These are phyloP conservation scores for Allium sativum DNA, from an alignment of 106 monocot species.

Conservation along the genomic window DNA sequence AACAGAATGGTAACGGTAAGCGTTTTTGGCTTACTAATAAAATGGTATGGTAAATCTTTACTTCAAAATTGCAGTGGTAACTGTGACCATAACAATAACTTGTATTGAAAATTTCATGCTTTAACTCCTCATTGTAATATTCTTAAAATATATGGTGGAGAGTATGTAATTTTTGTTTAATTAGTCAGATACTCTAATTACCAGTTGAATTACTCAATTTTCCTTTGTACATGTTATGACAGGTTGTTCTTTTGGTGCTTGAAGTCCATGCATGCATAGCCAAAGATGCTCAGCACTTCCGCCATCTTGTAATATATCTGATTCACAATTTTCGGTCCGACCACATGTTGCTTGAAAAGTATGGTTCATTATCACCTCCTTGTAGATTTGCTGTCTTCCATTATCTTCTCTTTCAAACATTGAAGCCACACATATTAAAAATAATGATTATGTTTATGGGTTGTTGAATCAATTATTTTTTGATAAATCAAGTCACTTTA, in stretches of 20 bases:
- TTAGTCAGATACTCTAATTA: too few species aligned
- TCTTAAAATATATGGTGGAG: too few species aligned
- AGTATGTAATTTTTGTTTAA: too few species aligned
- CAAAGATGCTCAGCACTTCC: slow-evolving; percentile 25
- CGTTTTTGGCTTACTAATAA: too few species aligned
- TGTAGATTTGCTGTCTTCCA: not conserved
- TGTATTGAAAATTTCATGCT: too few species aligned
- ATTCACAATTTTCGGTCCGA: slow-evolving; percentile 22
- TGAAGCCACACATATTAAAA: not conserved
- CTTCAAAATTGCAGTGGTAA: too few species aligned
- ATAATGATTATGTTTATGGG: not conserved
- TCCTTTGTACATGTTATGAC: not conserved
- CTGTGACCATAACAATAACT: too few species aligned
- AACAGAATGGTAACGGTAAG: too few species aligned
- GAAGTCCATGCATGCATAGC: slow-evolving; percentile 27
- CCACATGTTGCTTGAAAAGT: slow-evolving; percentile 22
- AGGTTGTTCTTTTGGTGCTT: slow-evolving; percentile 26
- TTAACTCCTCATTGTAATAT: too few species aligned
- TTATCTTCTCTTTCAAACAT: not conserved
- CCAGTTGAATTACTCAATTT: not conserved
- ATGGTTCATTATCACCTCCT: slow-evolving; percentile 3
- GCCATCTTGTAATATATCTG: slow-evolving; percentile 20
- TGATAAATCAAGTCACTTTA: not conserved
- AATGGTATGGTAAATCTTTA: too few species aligned
- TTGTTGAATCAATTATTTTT: not conserved